Percentiles rank a stretch among this genome's conserved stretches.
Conservation (phyloP, 345 rosid genomes). For the Murraya koenigii region DNA sequence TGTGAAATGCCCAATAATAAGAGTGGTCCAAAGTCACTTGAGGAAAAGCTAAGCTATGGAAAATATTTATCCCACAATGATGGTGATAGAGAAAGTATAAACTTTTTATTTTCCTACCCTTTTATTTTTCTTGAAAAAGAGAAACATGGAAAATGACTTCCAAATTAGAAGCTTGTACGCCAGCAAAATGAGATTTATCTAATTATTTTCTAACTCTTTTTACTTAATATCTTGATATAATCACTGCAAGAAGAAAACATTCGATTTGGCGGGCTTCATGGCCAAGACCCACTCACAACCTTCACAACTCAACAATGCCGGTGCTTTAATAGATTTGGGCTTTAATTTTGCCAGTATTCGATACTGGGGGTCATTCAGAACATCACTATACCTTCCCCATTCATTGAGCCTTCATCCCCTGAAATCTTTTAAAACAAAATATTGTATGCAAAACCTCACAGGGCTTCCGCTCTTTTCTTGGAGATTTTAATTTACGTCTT, state of each 20-base stretch:
- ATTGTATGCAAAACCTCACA: neutral
- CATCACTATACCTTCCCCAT: no score
- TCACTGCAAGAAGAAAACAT: no score
- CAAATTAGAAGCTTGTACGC: neutral
- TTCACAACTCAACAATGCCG: no score
- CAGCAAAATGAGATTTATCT: no score
- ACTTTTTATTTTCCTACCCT: no score
- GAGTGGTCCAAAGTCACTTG: neutral
- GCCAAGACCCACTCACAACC: neutral
- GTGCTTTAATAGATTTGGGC: neutral
- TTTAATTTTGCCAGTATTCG: no score
- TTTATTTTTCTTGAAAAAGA: neutral
- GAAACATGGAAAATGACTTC: neutral
- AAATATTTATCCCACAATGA: neutral
- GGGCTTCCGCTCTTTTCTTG: neutral
- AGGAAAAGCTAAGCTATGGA: no score
- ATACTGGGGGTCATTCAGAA: no score
- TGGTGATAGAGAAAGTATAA: neutral
- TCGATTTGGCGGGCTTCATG: neutral
- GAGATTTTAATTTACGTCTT: neutral
- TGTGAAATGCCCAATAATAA: neutral
- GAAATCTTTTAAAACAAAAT: neutral
- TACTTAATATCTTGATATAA: no score
- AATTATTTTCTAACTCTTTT: no score
- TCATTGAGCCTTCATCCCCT: no score